Evolutionary conservation across 225 moss, liverwort and hornwort species (phyloP), one percentile per base, ranked within the genome.

Genomic region (Bryum argenteum): DNA sequence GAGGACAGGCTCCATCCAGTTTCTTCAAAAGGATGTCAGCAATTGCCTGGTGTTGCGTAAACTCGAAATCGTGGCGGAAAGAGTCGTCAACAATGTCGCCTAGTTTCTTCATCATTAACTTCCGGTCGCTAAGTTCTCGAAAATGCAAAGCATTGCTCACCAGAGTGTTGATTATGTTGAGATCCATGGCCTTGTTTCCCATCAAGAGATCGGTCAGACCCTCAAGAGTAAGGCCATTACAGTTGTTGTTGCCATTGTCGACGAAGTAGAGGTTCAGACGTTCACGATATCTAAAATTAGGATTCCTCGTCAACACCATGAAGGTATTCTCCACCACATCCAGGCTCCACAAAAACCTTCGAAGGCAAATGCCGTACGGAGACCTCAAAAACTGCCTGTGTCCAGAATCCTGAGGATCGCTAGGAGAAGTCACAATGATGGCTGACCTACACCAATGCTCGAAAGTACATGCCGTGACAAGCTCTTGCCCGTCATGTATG

Each of bases 311-410:
- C 74, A 84, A 69, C 7, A 84, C 81, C 81, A 78, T 80, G 64
- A 84, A 84, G 24, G 81, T 71, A 78, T 75, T 81, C 58, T 84
- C 84, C 43, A 84, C 81, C 9, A 84, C 78, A 72, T 84, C 81
- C 65, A 84, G 40, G 24, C 84, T 84, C 84, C 84, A 84, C 17
- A 84, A 26, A 44, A 84, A 84, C 43, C 80, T 75, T 40, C 74
- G 58, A 38, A 81, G 80, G 65, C 78, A 84, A 15, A 78, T 74
- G 8, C 59, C 71, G 18, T 81, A 84, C 6, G 73, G 80, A 9
- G 80, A 83, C 70, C 69, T 56, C 1, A 80, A 9, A 44, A 83
- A 80, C 16, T 77, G 55, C 21, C 73, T 73, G 8, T 65, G 61
- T 21, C 68, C 71, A 40, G 75, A 68, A 68, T 63, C 71, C 44